Conservation (phyloP, 1,284 basidiomycete genomes). For the Rugosomyces carneus region DNA sequence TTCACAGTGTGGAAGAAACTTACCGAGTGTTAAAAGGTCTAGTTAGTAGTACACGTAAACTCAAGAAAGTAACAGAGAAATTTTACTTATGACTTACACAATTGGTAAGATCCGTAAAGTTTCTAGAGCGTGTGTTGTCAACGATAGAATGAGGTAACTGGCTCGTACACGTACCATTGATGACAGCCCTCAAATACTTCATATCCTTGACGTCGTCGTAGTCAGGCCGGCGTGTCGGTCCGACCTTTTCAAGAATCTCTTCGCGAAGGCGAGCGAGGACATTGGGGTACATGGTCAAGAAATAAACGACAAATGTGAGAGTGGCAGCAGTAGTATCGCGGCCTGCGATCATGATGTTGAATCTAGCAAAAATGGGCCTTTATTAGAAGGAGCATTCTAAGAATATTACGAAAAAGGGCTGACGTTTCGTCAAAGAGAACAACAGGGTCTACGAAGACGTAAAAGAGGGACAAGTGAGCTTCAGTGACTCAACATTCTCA, state of each 20-base stretch:
- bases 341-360: too few relatives aligned
- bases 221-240: slow-evolving; percentile 28
- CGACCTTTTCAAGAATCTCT: slow-evolving; percentile 38
- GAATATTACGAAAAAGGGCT: too few relatives aligned
- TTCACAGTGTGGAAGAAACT: too few relatives aligned
- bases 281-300: slow-evolving; percentile 38
- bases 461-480: too few relatives aligned
- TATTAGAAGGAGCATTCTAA: too few relatives aligned
- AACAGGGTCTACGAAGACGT: too few relatives aligned
- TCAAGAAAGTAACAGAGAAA: too few relatives aligned
- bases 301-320: slow-evolving; percentile 38
- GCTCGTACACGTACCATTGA: slow-evolving; percentile 28
- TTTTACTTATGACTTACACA: slow-evolving; percentile 27
- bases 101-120: slow-evolving; percentile 28
- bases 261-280: slow-evolving; percentile 19
- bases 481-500: too few relatives aligned
- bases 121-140: slow-evolving; percentile 18
- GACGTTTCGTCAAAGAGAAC: slow-evolving; percentile 38
- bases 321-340: slow-evolving; percentile 35
- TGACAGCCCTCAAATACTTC: slow-evolving; percentile 40
- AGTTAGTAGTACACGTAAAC: neutral
- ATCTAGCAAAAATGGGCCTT: too few relatives aligned
- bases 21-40: slow-evolving; percentile 30
- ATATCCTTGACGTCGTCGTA: slow-evolving; percentile 38
- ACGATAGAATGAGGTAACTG: neutral